phyloP scores from a whole-genome alignment of 441 rosid species.

The Flueggea neowawraea region DNA sequence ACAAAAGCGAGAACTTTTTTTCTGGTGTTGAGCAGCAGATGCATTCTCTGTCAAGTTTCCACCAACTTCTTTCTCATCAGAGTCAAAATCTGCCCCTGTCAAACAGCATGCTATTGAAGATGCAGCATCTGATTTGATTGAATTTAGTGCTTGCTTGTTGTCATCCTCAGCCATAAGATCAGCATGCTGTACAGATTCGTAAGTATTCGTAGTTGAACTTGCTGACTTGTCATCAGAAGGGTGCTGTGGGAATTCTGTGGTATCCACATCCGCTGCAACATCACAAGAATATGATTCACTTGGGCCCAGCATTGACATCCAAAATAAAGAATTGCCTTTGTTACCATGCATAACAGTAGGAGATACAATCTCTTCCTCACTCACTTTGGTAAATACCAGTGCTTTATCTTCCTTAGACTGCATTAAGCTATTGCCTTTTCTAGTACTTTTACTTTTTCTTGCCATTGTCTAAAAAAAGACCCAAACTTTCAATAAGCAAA shows the following conservation, averaged over 20 bases:
- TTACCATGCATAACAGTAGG: constrained; percentile 40
- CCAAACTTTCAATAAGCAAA: not conserved
- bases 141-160: constrained; percentile 10
- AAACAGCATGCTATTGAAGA: constrained; percentile 13
- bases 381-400: constrained; percentile 29
- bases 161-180: constrained; percentile 13
- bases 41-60: constrained; percentile 19
- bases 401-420: constrained; percentile 27
- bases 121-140: constrained; percentile 25
- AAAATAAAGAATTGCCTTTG: constrained; percentile 41
- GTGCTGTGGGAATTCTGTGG: constrained; percentile 15
- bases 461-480: constrained; percentile 26
- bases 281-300: constrained; percentile 47
- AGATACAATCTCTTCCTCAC: constrained; percentile 44
- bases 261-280: constrained; percentile 41
- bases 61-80: constrained; percentile 18
- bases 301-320: constrained; percentile 43
- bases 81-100: constrained; percentile 1
- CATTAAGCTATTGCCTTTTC: constrained; percentile 10
- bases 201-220: constrained; percentile 15
- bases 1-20: constrained; percentile 15
- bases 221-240: constrained; percentile 17
- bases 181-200: constrained; percentile 6
- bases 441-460: constrained; percentile 30
- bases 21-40: constrained; percentile 13